Evolutionary conservation across 2,329 filamentous ascomycete species (phyloP), one percentile per base, ranked within the genome.

Genomic region (Fusarium clavum): DNA sequence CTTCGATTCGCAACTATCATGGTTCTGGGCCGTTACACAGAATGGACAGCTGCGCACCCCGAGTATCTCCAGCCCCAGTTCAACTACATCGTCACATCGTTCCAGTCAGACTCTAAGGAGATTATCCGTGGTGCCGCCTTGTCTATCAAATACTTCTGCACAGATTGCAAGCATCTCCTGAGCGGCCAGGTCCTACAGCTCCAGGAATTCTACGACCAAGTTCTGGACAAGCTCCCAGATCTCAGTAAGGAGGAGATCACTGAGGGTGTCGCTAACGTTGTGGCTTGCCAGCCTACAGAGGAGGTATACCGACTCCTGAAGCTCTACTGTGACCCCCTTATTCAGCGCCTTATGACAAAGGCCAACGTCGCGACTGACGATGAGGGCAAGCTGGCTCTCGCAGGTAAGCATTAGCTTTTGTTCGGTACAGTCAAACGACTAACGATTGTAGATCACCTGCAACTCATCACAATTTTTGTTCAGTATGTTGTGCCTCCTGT

Each of bases 1-100:
- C 88, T 99, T n/a, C 93, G 94, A 10, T 99, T 99, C 81, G 95
- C 97, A 68, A 95, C 95, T 8, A 97, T 98, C 76, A 98, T 99
- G 94, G 94, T 97, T 5, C 87, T 99, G 24, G 96, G 94, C 40
- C 89, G 96, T 67, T 99, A 99, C 78, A 99, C 97, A 0, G 95
- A 98, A 80, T 99, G 96, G 96, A 99, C 97, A 1, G 90, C 96
- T 8, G 90, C 94, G 49, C 96, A 99, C 76, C 93, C 95, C 0
- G 94, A 98, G 62, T 97, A 95, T 47, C 85, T 99, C 11, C 92
- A 97, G 79, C 87, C 93, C 11, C 96, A 99, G 80, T 92, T 99
- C 77, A 94, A 94, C 76, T 99, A 97, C 81, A 97, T 99, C 76
- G 94, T 97, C 71, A 92, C 91, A 7, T 96, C 94, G 1, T 99